These are phyloP conservation scores for Polyplosphaeria fusca DNA, from an alignment of 495 filamentous ascomycete species.

Conservation along the genomic window DNA sequence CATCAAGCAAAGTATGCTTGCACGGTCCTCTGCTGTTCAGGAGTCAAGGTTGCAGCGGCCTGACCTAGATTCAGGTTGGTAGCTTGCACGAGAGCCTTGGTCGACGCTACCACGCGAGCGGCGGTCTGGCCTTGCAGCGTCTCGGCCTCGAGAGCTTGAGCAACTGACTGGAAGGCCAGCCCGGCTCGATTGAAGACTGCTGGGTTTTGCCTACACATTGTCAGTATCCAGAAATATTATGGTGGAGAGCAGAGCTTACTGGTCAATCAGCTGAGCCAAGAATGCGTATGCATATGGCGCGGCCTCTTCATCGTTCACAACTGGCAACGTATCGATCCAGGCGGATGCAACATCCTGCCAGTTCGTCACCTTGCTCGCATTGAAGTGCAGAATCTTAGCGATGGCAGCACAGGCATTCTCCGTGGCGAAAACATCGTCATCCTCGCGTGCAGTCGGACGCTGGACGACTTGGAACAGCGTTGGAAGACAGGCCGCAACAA, in stretches of 20 bases:
- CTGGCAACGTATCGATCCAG: constrained; percentile 88
- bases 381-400: constrained; percentile 92
- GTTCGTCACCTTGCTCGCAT: constrained; percentile 68
- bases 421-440: constrained; percentile 95
- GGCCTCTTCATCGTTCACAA: constrained; percentile 94
- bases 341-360: constrained; percentile 66
- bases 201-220: constrained; percentile 70
- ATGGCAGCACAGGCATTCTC: constrained; percentile 97
- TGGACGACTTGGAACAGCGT: constrained; percentile 80
- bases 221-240: constrained; percentile 5
- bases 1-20: constrained; percentile 45
- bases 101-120: constrained; percentile 65
- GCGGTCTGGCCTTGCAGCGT: constrained; percentile 82
- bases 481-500: constrained; percentile 73
- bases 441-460: constrained; percentile 72
- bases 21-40: constrained; percentile 73
- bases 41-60: constrained; percentile 65
- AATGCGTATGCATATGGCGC: constrained; percentile 96
- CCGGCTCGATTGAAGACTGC: constrained; percentile 68
- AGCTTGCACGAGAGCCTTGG: constrained; percentile 66
- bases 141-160: constrained; percentile 83
- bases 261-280: constrained; percentile 83
- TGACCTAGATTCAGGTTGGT: constrained; percentile 68
- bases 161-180: constrained; percentile 78
- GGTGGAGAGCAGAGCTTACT: constrained; percentile 60